Percentiles rank a stretch among this genome's conserved stretches.
phyloP scores from a whole-genome alignment of 345 rosid genomes.

The Xanthoceras sorbifolium region DNA sequence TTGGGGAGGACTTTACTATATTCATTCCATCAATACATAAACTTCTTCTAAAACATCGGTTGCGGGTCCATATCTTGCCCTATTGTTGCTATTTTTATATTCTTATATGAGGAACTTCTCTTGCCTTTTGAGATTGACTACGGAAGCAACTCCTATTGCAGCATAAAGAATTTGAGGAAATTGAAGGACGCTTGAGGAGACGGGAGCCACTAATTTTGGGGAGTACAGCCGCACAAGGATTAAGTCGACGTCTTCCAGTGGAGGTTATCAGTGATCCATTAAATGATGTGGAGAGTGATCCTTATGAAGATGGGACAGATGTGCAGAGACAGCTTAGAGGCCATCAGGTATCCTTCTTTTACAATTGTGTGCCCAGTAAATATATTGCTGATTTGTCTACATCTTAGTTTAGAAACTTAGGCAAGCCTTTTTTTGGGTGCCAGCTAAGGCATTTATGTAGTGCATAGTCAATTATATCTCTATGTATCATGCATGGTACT shows the following conservation, averaged over 20 bases:
- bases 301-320: constrained; percentile 81
- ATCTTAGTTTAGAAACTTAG: neutral
- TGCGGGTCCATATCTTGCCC: constrained; percentile 52
- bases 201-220: constrained; percentile 87
- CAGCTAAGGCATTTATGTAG: neutral
- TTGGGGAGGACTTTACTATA: constrained; percentile 96
- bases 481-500: neutral
- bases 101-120: constrained; percentile 5
- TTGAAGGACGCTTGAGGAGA: constrained; percentile 74
- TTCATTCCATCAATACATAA: constrained; percentile 94
- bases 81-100: neutral
- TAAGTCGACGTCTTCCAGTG: constrained; percentile 70
- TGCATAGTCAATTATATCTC: neutral
- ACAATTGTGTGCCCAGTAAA: neutral
- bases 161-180: constrained; percentile 98
- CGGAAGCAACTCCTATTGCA: constrained; percentile 34
- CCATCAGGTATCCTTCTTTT: constrained; percentile 57
- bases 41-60: constrained; percentile 67
- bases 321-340: constrained; percentile 52
- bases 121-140: constrained; percentile 7
- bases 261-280: constrained; percentile 91
- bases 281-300: constrained; percentile 76
- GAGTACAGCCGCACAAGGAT: constrained; percentile 77
- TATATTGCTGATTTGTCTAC: neutral
- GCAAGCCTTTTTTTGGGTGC: neutral